Conservation (phyloP, 108 stramenopile species). For the Nitzschia inconspicua region DNA sequence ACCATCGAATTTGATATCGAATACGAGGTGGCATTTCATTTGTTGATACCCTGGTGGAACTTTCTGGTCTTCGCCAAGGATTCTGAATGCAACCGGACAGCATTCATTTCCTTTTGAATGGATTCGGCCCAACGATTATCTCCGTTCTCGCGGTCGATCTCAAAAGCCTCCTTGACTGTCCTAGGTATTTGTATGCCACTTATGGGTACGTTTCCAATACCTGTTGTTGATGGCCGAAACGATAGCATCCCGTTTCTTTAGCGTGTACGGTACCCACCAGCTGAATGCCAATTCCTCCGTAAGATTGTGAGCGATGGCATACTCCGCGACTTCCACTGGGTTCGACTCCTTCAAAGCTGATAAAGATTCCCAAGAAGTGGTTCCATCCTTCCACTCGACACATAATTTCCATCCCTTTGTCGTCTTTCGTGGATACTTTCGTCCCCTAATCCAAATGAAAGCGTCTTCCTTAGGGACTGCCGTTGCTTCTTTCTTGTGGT, state of each 20-base stretch:
- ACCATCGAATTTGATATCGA: conserved; percentile 45
- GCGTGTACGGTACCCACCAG: conserved; percentile 46
- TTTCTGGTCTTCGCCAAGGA: conserved; percentile 14
- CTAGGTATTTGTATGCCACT: conserved; percentile 48
- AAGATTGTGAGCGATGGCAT: conserved; percentile 27
- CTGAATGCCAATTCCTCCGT: conserved; percentile 39
- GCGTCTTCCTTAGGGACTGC: conserved; percentile 1
- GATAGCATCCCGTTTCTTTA: conserved; percentile 23
- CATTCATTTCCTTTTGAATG: conserved; percentile 47
- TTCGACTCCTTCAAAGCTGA: conserved; percentile 44
- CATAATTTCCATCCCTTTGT: conserved; percentile 51
- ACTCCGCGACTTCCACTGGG: conserved; percentile 55
- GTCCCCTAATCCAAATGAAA: background rate
- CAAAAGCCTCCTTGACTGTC: conserved; percentile 33
- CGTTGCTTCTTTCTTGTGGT: conserved; percentile 5
- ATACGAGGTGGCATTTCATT: conserved; percentile 38
- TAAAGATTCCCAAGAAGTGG: conserved; percentile 26
- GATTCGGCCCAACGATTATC: conserved; percentile 39
- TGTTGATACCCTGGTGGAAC: conserved; percentile 23
- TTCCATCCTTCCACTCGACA: conserved; percentile 40
- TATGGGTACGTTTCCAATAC: conserved; percentile 20
- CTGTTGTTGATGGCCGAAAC: conserved; percentile 4
- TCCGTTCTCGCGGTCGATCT: conserved; percentile 41
- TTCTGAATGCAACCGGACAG: conserved; percentile 35
- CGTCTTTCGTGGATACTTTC: conserved; percentile 20